Conservation (phyloP, 805 yeast genomes). For the Ascoidea asiatica region DNA sequence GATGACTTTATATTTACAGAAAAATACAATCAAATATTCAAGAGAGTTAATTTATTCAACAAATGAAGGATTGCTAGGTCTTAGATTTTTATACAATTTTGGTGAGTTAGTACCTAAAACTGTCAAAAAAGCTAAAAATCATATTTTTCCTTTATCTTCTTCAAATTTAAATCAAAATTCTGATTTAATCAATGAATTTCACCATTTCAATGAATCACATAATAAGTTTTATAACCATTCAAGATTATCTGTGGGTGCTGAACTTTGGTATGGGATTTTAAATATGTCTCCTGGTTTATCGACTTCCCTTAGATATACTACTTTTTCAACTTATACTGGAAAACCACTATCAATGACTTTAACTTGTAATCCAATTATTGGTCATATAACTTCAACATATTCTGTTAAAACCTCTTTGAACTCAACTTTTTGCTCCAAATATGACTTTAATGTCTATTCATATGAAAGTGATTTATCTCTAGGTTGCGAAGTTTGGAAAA, state of each 20-base stretch:
- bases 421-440: conserved; percentile 69
- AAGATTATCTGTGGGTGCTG: conserved; percentile 66
- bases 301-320: conserved; percentile 71
- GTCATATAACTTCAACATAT: conserved; percentile 79
- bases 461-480: conserved; percentile 76
- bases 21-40: conserved; percentile 45
- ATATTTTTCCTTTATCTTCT: conserved; percentile 3
- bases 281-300: conserved; percentile 86
- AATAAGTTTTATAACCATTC: conserved; percentile 43
- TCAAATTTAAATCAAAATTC: conserved; percentile 3
- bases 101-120: conserved; percentile 24
- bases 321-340: conserved; percentile 75
- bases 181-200: not conserved
- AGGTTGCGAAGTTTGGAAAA: conserved; percentile 76
- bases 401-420: conserved; percentile 67
- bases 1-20: conserved; percentile 59
- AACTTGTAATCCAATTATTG: conserved; percentile 79
- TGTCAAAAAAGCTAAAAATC: conserved; percentile 12
- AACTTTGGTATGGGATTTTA: conserved; percentile 74
- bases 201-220: conserved; percentile 5
- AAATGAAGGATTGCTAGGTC: conserved; percentile 72
- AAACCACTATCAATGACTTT: conserved; percentile 83
- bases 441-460: conserved; percentile 83
- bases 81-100: conserved; percentile 59
- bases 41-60: conserved; percentile 73